Base-by-base conservation (phyloP, 2,329 filamentous ascomycete species). In the Fusarium acutatum region DNA sequence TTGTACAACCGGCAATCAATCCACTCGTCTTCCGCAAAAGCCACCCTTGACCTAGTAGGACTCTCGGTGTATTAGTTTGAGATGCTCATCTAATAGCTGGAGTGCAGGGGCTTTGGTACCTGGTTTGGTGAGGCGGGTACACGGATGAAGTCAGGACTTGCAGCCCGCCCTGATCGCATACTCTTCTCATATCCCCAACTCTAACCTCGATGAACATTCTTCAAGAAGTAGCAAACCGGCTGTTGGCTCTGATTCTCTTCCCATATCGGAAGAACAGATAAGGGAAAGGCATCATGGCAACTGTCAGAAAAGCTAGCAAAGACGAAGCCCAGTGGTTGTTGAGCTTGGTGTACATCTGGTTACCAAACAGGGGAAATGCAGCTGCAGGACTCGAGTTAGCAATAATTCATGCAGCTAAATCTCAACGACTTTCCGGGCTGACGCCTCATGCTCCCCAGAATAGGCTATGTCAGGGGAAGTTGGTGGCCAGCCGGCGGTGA, bases 301-400 rank as follows among this genome's bases (percentile, higher is more conserved):
- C 77, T 2, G 89, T 88, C 59, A 92, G 77, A 72, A 92, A 92
- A 5, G 86, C 90, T 49, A 92, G 81, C 46, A 92, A 79, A 44
- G 85, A 89, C 3, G 89, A 88, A 13, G 89, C 90, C 93, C 93
- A 95, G 69, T 92, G 89, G 66, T 91, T 88, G 22, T 93, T 93
- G 30, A 95, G 85, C 32, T 83, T 86, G 14, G 88, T 80, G 78
- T 94, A 96, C 91, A 95, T 90, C 73, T 91, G 92, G 34, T 89
- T 87, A 22, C 92, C 92, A 80, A 95, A 95, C 6, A 95, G 84
- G 20, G 93, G 93, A 75, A 95, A 95, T 7, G 90, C 89, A 59
- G 94, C 94, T 90, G 71, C 28, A 38, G 50, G 35, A 61, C n/a
- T 20, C 52, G 38, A 35, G 38, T 57, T 72, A 67, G 47, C 43